A percentile compares a stretch with the other conserved stretches of the same genome.
These are phyloP conservation scores for Pholiota conissans DNA, from an alignment of 768 basidiomycete species.

Conservation along the genomic window DNA sequence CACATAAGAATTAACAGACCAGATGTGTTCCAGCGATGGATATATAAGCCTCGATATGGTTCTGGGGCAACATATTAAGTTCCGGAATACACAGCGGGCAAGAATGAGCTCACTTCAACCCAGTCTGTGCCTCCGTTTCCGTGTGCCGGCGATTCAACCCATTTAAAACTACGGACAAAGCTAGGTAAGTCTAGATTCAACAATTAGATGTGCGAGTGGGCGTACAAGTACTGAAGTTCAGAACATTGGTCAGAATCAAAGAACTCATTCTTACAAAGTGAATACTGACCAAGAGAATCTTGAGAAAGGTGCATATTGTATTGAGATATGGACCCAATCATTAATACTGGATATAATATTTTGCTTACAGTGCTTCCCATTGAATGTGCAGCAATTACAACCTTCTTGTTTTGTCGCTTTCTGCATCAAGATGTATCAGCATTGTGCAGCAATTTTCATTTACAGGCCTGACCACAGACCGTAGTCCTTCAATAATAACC, in stretches of 20 bases:
- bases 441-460: neutral
- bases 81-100: neutral
- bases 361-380: slow-evolving; percentile 78
- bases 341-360: neutral
- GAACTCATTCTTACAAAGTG: neutral
- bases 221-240: slow-evolving; percentile 79
- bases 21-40: slow-evolving; percentile 87
- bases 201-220: neutral
- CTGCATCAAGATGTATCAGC: slow-evolving; percentile 32
- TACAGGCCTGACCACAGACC: too few relatives aligned
- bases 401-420: slow-evolving; percentile 69
- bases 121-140: slow-evolving; percentile 84
- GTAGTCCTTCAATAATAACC: slow-evolving; percentile 76
- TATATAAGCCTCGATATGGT: slow-evolving; percentile 84
- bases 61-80: slow-evolving; percentile 35
- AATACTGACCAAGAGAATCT: slow-evolving; percentile 52
- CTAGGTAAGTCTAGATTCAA: slow-evolving; percentile 5
- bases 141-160: slow-evolving; percentile 87
- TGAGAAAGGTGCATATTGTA: neutral
- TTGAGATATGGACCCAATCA: neutral
- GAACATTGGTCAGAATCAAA: neutral
- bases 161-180: slow-evolving; percentile 70
- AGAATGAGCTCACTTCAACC: slow-evolving; percentile 70
- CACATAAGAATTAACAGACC: slow-evolving; percentile 38
- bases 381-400: slow-evolving; percentile 82